A percentile compares a stretch with the other conserved stretches of the same genome.
Evolutionary conservation across 1,139 yeast genomes (phyloP).

Genomic region (Suhomyces chickasaworum): DNA sequence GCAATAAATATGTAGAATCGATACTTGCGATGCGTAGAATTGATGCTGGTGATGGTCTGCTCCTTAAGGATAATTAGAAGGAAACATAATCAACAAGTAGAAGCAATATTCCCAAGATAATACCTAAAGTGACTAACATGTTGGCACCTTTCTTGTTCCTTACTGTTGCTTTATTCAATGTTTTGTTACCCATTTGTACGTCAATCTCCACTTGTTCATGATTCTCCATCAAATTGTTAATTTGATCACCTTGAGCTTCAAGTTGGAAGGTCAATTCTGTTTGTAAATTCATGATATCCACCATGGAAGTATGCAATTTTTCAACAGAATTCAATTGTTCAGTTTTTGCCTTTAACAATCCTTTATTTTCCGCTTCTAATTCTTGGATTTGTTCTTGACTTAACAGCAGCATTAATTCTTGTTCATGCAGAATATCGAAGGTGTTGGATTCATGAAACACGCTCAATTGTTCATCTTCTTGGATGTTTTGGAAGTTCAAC

Average conservation of each 20-base stretch:
- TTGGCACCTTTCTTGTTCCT: conserved; percentile 73
- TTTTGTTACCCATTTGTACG: conserved; percentile 72
- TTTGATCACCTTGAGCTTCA: conserved; percentile 73
- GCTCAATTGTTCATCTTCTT: conserved; percentile 19
- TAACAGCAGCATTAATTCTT: conserved; percentile 26
- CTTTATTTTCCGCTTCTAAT: conserved; percentile 71
- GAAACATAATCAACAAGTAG: conserved; percentile 63
- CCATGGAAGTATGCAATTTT: conserved; percentile 72
- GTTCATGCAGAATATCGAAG: conserved; percentile 17
- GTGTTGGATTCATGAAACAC: conserved; percentile 21
- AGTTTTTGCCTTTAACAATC: conserved; percentile 58
- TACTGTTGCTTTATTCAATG: conserved; percentile 68
- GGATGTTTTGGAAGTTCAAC: conserved; percentile 46
- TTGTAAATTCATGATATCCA: conserved; percentile 79
- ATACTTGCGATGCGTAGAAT: too few species aligned
- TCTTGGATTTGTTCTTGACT: conserved; percentile 67
- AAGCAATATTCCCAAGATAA: conserved; percentile 62
- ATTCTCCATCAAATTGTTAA: conserved; percentile 64
- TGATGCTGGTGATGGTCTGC: too few species aligned
- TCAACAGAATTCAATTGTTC: conserved; percentile 71
- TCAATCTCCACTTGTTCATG: conserved; percentile 72
- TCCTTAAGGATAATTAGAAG: too few species aligned
- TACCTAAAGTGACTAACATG: conserved; percentile 60
- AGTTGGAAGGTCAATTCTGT: conserved; percentile 76
- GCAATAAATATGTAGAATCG: too few species aligned